Evolutionary conservation across 2,329 filamentous ascomycete genomes (phyloP).

Genomic region (Myriosclerotinia scirpicola): DNA sequence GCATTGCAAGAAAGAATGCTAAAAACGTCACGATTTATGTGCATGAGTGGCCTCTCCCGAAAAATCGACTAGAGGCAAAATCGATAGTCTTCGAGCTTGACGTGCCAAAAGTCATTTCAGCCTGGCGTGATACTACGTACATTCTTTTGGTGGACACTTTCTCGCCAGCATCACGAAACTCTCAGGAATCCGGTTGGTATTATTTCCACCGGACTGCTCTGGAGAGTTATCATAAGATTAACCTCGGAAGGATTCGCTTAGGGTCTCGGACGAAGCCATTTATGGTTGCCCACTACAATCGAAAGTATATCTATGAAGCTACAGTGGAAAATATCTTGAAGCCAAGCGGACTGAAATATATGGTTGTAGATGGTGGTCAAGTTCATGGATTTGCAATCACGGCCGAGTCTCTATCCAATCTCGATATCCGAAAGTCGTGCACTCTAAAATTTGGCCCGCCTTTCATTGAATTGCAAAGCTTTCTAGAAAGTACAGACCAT

Average conservation of each 20-base stretch:
- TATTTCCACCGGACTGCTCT: too few species aligned
- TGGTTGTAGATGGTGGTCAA: too few species aligned
- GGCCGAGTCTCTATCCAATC: neutral
- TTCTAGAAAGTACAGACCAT: constrained; percentile 32
- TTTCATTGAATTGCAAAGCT: constrained; percentile 31
- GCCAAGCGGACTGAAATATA: too few species aligned
- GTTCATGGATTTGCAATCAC: too few species aligned
- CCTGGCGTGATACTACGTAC: constrained; percentile 52
- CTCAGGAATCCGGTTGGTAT: too few species aligned
- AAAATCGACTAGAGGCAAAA: constrained; percentile 40
- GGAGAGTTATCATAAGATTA: too few species aligned
- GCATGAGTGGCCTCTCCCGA: constrained; percentile 58
- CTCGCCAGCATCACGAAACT: neutral
- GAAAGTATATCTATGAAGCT: too few species aligned
- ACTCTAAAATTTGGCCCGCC: constrained; percentile 43
- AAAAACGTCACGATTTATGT: constrained; percentile 46
- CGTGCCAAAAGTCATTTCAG: constrained; percentile 44
- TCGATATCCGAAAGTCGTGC: constrained; percentile 41
- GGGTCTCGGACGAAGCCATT: too few species aligned
- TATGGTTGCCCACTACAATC: too few species aligned
- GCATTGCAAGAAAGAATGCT: constrained; percentile 41
- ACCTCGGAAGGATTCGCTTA: too few species aligned
- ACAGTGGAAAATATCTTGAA: too few species aligned
- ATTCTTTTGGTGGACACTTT: constrained; percentile 47
- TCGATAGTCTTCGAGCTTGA: constrained; percentile 54